These are phyloP conservation scores for Mychonastes homosphaera DNA, from an alignment of 139 green algal genomes.

Conservation along the genomic window DNA sequence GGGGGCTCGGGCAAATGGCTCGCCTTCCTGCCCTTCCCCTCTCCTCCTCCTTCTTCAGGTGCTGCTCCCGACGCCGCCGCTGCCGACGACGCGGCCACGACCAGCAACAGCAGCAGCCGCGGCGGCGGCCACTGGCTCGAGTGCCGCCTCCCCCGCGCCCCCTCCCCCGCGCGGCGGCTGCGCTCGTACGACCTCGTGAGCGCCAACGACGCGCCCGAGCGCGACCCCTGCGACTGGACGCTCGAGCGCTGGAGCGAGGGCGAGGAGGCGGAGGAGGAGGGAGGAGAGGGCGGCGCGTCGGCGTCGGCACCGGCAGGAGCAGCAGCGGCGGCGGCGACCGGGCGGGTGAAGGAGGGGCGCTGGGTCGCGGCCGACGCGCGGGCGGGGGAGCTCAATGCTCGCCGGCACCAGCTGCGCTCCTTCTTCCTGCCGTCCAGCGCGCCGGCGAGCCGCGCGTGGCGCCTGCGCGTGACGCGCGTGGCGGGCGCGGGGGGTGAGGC, in stretches of 20 bases:
- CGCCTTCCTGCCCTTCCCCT: background rate
- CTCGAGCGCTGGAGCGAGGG: conserved; percentile 34
- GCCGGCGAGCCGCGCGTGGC: background rate
- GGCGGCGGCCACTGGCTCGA: background rate
- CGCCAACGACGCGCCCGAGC: conserved; percentile 49
- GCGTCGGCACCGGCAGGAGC: background rate
- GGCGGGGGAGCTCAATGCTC: background rate
- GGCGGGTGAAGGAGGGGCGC: background rate
- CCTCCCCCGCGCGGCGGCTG: background rate
- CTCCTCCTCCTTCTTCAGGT: background rate
- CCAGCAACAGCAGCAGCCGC: background rate
- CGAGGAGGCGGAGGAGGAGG: too few relatives aligned
- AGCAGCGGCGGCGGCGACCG: background rate
- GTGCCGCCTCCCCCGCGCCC: background rate
- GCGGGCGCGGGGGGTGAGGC: background rate
- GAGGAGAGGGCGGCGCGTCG: conserved; percentile 2
- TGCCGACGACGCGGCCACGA: background rate
- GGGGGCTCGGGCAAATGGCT: background rate
- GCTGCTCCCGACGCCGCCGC: too few relatives aligned
- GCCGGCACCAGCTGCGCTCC: background rate
- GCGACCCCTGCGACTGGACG: conserved; percentile 46
- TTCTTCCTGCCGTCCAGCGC: background rate
- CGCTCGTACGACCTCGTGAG: conserved; percentile 41
- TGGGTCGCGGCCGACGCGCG: conserved; percentile 1
- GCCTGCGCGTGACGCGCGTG: background rate